A percentile compares a stretch with the other conserved stretches of the same genome.
Conservation (phyloP, 306 rosid genomes). For the Vigna trinervia region DNA sequence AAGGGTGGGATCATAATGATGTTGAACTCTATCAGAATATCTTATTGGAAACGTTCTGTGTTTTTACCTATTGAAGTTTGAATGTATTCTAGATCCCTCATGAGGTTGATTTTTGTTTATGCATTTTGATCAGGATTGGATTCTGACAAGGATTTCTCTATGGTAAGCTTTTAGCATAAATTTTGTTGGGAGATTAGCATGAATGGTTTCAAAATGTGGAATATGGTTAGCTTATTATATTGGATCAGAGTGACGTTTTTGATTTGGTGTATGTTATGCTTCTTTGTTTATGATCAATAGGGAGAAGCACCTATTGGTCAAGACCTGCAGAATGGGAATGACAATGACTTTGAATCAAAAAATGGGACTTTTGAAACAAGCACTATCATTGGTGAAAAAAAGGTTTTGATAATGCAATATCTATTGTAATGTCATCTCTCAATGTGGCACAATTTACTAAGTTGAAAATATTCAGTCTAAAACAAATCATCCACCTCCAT, state of each 20-base stretch:
- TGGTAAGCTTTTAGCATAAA: conserved; percentile 72
- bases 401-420: conserved; percentile 59
- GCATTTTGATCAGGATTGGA: conserved; percentile 63
- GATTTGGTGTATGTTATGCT: conserved; percentile 42
- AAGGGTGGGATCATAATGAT: conserved; percentile 21
- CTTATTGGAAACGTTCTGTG: conserved; percentile 21
- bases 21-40: conserved; percentile 26
- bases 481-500: conserved; percentile 48
- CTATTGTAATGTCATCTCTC: conserved; percentile 9
- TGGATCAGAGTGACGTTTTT: conserved; percentile 47
- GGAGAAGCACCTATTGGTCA: conserved; percentile 88
- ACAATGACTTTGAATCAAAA: conserved; percentile 64
- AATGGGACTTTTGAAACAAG: conserved; percentile 56
- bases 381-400: conserved; percentile 61
- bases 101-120: conserved; percentile 48
- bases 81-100: conserved; percentile 49
- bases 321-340: conserved; percentile 57
- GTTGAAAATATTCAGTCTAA: conserved; percentile 38
- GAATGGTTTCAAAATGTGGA: conserved; percentile 25
- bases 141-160: conserved; percentile 51
- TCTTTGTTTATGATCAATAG: conserved; percentile 57
- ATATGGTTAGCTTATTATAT: conserved; percentile 41
- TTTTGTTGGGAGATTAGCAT: conserved; percentile 11
- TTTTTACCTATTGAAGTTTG: background rate
- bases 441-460: conserved; percentile 21